phyloP scores from a whole-genome alignment of 768 basidiomycete genomes.

The Phylloporus sp. region DNA sequence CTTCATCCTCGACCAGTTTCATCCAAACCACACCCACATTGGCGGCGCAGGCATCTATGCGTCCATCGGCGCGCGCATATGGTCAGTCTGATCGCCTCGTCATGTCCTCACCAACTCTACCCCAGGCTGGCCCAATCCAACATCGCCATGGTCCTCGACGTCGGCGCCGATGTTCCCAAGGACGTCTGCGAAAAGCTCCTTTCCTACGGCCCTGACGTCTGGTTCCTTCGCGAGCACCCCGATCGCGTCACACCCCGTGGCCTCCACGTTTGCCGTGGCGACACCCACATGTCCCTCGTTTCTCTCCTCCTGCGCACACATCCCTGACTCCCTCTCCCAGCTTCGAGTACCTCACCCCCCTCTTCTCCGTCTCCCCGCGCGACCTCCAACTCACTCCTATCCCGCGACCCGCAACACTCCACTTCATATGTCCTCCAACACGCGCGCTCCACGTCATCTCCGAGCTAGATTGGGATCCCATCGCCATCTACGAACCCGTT shows the following conservation, averaged over 20 bases:
- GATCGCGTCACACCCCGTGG: slow-evolving; percentile 61
- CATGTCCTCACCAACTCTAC: neutral
- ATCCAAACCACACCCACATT: slow-evolving; percentile 33
- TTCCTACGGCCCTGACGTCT: slow-evolving; percentile 68
- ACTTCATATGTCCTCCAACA: slow-evolving; percentile 81
- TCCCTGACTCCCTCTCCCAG: slow-evolving; percentile 34
- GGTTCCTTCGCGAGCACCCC: slow-evolving; percentile 64
- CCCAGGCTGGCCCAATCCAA: slow-evolving; percentile 57
- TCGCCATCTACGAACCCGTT: slow-evolving; percentile 79
- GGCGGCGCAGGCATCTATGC: slow-evolving; percentile 89
- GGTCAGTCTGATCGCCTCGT: slow-evolving; percentile 36
- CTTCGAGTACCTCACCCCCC: slow-evolving; percentile 73
- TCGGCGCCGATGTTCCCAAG: slow-evolving; percentile 69
- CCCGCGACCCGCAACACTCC: slow-evolving; percentile 49
- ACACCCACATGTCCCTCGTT: slow-evolving; percentile 53
- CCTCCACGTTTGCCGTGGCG: slow-evolving; percentile 69
- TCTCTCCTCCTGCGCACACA: slow-evolving; percentile 1
- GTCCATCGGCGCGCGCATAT: slow-evolving; percentile 75
- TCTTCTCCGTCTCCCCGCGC: slow-evolving; percentile 62
- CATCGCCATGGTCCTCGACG: slow-evolving; percentile 82
- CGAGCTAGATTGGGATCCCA: slow-evolving; percentile 67
- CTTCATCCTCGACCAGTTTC: slow-evolving; percentile 81
- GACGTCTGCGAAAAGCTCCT: slow-evolving; percentile 51
- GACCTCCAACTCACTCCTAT: slow-evolving; percentile 59
- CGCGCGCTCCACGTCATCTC: slow-evolving; percentile 63